Conservation (phyloP, 306 rosid species). For the Corylus americana region DNA sequence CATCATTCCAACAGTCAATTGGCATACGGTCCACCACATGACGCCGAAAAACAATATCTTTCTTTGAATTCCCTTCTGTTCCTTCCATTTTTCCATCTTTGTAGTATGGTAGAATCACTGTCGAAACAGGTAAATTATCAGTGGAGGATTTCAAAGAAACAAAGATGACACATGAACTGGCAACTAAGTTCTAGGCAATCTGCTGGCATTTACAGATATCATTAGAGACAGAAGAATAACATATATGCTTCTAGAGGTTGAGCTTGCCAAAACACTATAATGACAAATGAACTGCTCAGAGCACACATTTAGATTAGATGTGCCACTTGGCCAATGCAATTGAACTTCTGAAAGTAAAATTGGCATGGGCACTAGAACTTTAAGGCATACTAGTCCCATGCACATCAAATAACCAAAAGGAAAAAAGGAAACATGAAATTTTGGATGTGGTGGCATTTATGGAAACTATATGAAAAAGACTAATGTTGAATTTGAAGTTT, state of each 20-base stretch:
- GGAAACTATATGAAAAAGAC: background rate
- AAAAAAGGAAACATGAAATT: background rate
- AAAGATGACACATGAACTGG: conserved; percentile 12
- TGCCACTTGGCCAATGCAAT: conserved; percentile 3
- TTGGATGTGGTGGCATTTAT: background rate
- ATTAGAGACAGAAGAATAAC: conserved; percentile 5
- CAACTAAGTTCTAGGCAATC: background rate
- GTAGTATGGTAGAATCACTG: conserved; percentile 92
- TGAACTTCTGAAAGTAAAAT: background rate
- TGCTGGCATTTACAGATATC: conserved; percentile 16
- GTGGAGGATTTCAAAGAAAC: conserved; percentile 12
- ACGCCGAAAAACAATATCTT: conserved; percentile 77
- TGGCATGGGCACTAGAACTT: background rate
- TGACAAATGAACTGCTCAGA: background rate
- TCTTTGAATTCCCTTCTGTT: conserved; percentile 49
- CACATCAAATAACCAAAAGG: background rate
- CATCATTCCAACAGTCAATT: conserved; percentile 94
- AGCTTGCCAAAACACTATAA: background rate
- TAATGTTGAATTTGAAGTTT: background rate
- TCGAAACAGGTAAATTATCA: conserved; percentile 31
- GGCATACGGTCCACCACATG: conserved; percentile 88
- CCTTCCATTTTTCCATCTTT: conserved; percentile 52
- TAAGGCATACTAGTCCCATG: background rate
- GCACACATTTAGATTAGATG: conserved; percentile 1
- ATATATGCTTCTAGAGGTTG: background rate